phyloP scores from a whole-genome alignment of 2,329 filamentous ascomycete genomes.

The Diplocarpon rosae region DNA sequence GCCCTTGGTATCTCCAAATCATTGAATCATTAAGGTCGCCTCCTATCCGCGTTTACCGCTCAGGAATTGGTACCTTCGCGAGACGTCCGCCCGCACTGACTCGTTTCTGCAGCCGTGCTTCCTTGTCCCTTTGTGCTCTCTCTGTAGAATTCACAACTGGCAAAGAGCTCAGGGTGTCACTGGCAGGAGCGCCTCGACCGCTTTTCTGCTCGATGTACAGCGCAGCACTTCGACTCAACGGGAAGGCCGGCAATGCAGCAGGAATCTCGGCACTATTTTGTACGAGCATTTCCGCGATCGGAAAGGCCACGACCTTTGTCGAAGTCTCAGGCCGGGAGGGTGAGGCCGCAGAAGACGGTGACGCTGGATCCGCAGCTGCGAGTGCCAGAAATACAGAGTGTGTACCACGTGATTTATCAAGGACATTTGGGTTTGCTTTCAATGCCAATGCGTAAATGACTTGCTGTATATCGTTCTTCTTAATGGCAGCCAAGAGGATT shows the following conservation, averaged over 20 bases:
- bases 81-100: slow-evolving; percentile 68
- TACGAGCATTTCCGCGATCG: slow-evolving; percentile 79
- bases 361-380: slow-evolving; percentile 81
- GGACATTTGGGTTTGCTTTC: slow-evolving; percentile 73
- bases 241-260: slow-evolving; percentile 62
- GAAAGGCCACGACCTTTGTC: slow-evolving; percentile 56
- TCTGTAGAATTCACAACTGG: slow-evolving; percentile 41
- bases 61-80: slow-evolving; percentile 32
- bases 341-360: slow-evolving; percentile 45
- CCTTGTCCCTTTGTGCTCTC: slow-evolving; percentile 49
- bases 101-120: slow-evolving; percentile 63
- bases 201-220: slow-evolving; percentile 75
- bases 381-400: slow-evolving; percentile 86
- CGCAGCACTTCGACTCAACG: slow-evolving; percentile 68
- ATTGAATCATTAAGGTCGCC: slow-evolving; percentile 19
- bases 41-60: slow-evolving; percentile 14
- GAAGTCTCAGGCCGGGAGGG: slow-evolving; percentile 31
- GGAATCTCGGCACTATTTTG: slow-evolving; percentile 94
- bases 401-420: slow-evolving; percentile 77
- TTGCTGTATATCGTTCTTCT: slow-evolving; percentile 89
- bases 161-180: slow-evolving; percentile 51
- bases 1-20: slow-evolving; percentile 26
- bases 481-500: slow-evolving; percentile 81
- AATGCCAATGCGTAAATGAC: slow-evolving; percentile 85
- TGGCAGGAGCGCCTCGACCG: slow-evolving; percentile 32